Percentiles rank a stretch among this genome's conserved stretches.
Evolutionary conservation across 1,284 basidiomycete genomes (phyloP).

Genomic region (Apiotrichum veenhuisii): DNA sequence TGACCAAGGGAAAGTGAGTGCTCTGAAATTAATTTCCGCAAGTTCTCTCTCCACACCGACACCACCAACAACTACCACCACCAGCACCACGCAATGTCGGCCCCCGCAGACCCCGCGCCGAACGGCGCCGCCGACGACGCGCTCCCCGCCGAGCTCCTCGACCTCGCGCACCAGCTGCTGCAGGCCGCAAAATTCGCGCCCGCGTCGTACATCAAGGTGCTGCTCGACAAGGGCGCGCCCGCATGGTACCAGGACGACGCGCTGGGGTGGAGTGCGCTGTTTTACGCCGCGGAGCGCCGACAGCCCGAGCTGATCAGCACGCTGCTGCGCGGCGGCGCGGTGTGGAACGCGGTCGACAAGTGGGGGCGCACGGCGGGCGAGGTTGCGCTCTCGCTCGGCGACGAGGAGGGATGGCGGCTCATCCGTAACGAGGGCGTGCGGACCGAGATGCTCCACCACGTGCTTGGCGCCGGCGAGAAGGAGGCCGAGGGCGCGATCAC

Average conservation of each 20-base stretch:
- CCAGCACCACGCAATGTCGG: no score
- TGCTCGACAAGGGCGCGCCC: conserved; percentile 72
- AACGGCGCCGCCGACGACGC: neutral
- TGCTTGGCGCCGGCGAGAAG: conserved; percentile 22
- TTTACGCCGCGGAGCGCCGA: conserved; percentile 79
- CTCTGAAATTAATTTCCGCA: no score
- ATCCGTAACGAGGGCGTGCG: conserved; percentile 84
- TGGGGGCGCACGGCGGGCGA: conserved; percentile 79
- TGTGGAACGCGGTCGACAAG: conserved; percentile 88
- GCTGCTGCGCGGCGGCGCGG: conserved; percentile 74
- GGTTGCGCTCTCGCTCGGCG: conserved; percentile 78
- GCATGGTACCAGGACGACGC: conserved; percentile 86
- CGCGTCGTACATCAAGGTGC: conserved; percentile 53
- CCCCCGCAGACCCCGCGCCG: no score
- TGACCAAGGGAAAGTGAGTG: no score
- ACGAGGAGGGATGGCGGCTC: conserved; percentile 64
- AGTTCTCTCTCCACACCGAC: no score
- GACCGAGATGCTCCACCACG: conserved; percentile 52
- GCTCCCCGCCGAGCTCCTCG: conserved; percentile 15
- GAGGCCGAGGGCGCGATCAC: conserved; percentile 26
- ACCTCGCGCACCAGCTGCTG: conserved; percentile 30
- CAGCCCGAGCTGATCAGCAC: conserved; percentile 61
- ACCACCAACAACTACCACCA: no score
- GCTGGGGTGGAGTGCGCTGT: conserved; percentile 77
- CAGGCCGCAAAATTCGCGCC: conserved; percentile 47